Evolutionary conservation across 2,329 filamentous ascomycete genomes (phyloP), one percentile per base, ranked within the genome.

Genomic region (Venturia carpophila): DNA sequence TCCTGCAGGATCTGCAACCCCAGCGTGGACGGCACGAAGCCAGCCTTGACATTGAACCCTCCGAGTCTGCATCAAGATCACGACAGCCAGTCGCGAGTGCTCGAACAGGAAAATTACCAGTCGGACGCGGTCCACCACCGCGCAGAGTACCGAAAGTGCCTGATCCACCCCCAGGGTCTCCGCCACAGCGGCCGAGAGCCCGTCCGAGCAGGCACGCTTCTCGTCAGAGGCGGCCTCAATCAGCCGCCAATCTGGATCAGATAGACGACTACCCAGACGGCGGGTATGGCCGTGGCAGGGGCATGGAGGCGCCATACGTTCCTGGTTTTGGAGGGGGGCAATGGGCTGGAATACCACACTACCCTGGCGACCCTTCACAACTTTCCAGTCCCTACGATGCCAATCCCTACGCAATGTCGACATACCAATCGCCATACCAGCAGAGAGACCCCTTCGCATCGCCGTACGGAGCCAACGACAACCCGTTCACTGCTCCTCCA

Each of bases 1-100:
- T n/a, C 24, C 30, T 66, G 24, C 47, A 66, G 24, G 64, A 65
- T 52, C n/a, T 65, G 55, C 27, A 37, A 27, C 55, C 39, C 24
- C n/a, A 24, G 13, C 55, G 41, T 19, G 71, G 73, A 39, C 73
- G 68, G 70, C 71, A 74, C 67, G 71, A 74, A 65, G 71, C 73
- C 56, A 72, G 69, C 58, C 74, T 78, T 75, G 77, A 78, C 64
- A 77, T 82, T 69, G 75, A 77, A 30, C 79, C 79, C 34, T 79
- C 76, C n/a, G 79, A 82, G 70, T 81, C 79, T 34, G 79, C 79
- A 27, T 81, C 79, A 24, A 75, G 77, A 24, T 60, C 61, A 47
- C 66, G 61, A 27, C 24, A 64, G 10, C 66, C 65, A 27, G 39
- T 34, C 11, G 13, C 37, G 17, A 27, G 13, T 15, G 19, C 58